Evolutionary conservation across 441 rosid species (phyloP).

Genomic region (Capsella rubella): DNA sequence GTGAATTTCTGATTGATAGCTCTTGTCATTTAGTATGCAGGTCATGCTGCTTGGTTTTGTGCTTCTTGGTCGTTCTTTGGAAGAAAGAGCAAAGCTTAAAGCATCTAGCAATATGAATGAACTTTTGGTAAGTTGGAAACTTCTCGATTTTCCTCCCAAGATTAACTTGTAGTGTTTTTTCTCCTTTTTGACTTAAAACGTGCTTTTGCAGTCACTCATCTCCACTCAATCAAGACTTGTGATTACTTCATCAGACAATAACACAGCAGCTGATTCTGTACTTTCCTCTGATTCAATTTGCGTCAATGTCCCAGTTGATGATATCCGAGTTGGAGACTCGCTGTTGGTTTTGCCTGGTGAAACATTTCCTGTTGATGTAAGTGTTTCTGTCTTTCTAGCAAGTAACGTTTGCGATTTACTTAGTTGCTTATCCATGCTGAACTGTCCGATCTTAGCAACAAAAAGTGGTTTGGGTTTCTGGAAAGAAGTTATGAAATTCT

Average conservation of each 20-base stretch:
- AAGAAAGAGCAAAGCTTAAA: slow-evolving; percentile 84
- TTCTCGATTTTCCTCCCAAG: slow-evolving; percentile 8
- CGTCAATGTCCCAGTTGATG: slow-evolving; percentile 85
- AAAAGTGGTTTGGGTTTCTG: neutral
- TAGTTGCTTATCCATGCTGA: slow-evolving; percentile 26
- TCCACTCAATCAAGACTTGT: slow-evolving; percentile 90
- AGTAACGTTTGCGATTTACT: slow-evolving; percentile 21
- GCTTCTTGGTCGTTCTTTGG: slow-evolving; percentile 93
- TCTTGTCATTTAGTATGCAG: slow-evolving; percentile 80
- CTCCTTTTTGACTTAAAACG: slow-evolving; percentile 18
- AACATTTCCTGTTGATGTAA: slow-evolving; percentile 93
- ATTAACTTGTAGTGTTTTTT: slow-evolving; percentile 8
- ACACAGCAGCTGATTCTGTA: slow-evolving; percentile 62
- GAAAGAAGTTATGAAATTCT: neutral
- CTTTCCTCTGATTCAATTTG: slow-evolving; percentile 84
- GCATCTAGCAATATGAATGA: slow-evolving; percentile 98
- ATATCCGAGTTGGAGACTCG: slow-evolving; percentile 86
- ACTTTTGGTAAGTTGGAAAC: slow-evolving; percentile 68
- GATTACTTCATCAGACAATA: slow-evolving; percentile 76
- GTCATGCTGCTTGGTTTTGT: slow-evolving; percentile 99
- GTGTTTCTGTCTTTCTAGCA: no score
- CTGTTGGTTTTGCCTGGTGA: slow-evolving; percentile 93
- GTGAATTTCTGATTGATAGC: slow-evolving; percentile 56
- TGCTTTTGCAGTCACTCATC: slow-evolving; percentile 79
- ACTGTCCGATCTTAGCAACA: slow-evolving; percentile 16